phyloP scores from a whole-genome alignment of 139 green algal species.

The Chlorella sp. region DNA sequence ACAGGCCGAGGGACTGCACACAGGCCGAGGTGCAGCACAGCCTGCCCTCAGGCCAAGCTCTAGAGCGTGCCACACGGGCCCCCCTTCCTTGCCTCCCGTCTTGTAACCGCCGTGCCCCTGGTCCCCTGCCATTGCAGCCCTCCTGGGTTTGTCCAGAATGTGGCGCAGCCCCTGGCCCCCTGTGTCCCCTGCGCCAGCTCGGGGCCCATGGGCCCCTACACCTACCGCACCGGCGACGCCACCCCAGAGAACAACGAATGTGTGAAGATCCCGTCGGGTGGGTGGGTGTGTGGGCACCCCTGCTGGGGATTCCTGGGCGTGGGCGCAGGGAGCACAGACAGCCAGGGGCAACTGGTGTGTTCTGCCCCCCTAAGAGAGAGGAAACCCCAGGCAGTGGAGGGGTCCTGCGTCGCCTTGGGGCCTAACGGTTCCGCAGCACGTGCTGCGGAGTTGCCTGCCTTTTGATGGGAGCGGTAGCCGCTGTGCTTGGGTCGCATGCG shows the following conservation, averaged over 20 bases:
- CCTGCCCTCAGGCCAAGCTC: no score
- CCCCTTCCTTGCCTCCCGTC: no score
- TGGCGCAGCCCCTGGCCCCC: not conserved
- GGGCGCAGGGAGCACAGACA: no score
- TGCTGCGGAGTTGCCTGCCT: no score
- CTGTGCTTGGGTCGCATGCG: not conserved
- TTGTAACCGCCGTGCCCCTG: not conserved
- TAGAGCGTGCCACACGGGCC: no score
- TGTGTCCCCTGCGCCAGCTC: not conserved
- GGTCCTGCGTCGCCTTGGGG: not conserved
- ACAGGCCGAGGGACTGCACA: no score
- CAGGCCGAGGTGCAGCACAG: no score
- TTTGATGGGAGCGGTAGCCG: not conserved
- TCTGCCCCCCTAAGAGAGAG: not conserved
- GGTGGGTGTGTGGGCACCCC: not conserved
- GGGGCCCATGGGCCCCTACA: not conserved
- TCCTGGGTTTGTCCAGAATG: not conserved
- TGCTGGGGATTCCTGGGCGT: not conserved
- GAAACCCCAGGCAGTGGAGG: not conserved
- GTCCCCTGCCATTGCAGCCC: not conserved
- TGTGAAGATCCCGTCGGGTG: not conserved
- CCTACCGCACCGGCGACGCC: slow-evolving; percentile 2
- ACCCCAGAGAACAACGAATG: not conserved
- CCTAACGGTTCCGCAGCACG: not conserved
- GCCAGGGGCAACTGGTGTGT: not conserved